phyloP scores from a whole-genome alignment of 2,329 filamentous ascomycete genomes.

The Metarhizium anisopliae region DNA sequence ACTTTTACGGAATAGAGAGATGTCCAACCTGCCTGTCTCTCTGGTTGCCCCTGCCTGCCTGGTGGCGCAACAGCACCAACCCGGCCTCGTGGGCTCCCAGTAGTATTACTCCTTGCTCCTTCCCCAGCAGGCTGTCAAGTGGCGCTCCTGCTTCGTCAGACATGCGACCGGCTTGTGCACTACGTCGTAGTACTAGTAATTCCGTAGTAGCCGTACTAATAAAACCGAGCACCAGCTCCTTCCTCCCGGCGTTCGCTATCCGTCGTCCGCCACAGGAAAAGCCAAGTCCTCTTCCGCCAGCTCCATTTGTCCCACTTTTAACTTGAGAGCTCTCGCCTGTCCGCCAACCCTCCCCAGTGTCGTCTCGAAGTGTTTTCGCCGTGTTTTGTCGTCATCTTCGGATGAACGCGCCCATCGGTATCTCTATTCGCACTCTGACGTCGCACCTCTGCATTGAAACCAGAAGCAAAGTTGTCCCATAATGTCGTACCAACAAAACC shows the following conservation, averaged over 20 bases:
- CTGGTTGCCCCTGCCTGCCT: not conserved
- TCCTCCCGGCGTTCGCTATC: not conserved
- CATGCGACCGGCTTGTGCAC: too few species aligned
- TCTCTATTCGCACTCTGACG: not conserved
- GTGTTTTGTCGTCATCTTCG: not conserved
- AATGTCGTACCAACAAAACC: slow-evolving; percentile 18
- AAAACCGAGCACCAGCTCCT: not conserved
- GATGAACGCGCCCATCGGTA: not conserved
- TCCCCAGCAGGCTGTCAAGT: not conserved
- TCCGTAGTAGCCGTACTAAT: not conserved
- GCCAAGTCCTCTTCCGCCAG: not conserved
- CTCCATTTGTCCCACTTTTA: not conserved
- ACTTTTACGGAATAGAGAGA: too few species aligned
- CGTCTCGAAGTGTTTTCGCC: not conserved
- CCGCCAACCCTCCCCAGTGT: not conserved
- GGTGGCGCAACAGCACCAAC: not conserved
- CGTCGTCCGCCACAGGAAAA: not conserved
- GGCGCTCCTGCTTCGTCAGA: not conserved
- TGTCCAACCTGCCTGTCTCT: too few species aligned
- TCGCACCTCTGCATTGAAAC: not conserved
- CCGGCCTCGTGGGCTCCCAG: not conserved
- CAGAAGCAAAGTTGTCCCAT: not conserved
- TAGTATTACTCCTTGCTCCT: not conserved
- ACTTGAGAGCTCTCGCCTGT: not conserved
- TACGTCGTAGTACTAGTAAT: too few species aligned